These are phyloP conservation scores for Amanita pallidorosea DNA, from an alignment of 768 basidiomycete species.

Conservation along the genomic window DNA sequence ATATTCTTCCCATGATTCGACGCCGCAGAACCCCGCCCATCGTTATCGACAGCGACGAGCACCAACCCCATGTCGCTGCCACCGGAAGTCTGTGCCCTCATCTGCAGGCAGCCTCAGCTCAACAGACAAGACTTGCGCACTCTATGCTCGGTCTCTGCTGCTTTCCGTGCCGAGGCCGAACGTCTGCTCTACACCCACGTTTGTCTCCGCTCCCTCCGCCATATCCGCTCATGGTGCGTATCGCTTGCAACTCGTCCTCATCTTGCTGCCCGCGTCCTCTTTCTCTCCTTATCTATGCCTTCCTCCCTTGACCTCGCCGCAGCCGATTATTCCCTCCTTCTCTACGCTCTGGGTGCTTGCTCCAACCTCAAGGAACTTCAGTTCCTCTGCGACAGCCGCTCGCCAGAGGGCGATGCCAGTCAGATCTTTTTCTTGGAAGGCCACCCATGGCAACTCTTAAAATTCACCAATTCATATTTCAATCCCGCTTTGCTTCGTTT, in stretches of 20 bases:
- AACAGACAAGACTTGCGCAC: conserved; percentile 8
- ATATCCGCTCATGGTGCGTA: conserved; percentile 13
- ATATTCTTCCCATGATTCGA: background rate
- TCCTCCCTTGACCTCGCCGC: conserved; percentile 10
- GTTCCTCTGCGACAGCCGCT: conserved; percentile 6
- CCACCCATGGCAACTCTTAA: conserved; percentile 12
- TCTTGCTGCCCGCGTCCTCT: conserved; percentile 8
- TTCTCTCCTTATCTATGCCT: conserved; percentile 11
- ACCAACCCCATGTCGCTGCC: conserved; percentile 5
- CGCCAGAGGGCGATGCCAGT: conserved; percentile 8
- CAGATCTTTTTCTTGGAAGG: conserved; percentile 14
- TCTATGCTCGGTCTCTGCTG: conserved; percentile 11
- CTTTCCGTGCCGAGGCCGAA: conserved; percentile 16
- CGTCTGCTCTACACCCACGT: conserved; percentile 13
- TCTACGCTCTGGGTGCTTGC: conserved; percentile 9
- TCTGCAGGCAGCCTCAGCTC: conserved; percentile 10
- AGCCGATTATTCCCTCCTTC: conserved; percentile 11
- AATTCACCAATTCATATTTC: conserved; percentile 16
- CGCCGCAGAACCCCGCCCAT: conserved; percentile 1
- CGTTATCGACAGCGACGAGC: background rate
- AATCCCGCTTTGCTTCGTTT: conserved; percentile 6
- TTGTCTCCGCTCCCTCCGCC: conserved; percentile 7
- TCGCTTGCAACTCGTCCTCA: conserved; percentile 10
- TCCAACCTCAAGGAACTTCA: conserved; percentile 11
- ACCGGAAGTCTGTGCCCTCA: conserved; percentile 14